Evolutionary conservation across 306 rosid genomes (phyloP).

Genomic region (Adenanthera pavonina): DNA sequence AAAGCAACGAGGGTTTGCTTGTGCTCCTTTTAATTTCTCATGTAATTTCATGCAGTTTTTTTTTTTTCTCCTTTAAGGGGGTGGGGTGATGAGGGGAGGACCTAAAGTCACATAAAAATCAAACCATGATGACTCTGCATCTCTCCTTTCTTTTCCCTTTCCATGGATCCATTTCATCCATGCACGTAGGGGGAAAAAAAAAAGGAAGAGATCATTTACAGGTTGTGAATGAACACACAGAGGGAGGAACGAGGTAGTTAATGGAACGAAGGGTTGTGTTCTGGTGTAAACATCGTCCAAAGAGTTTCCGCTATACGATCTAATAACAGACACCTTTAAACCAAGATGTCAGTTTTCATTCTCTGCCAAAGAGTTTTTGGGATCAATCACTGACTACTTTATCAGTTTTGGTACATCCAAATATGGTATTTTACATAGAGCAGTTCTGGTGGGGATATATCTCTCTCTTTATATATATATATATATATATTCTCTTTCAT

Average conservation of each 20-base stretch:
- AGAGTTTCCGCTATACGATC: not conserved
- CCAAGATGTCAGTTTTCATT: not conserved
- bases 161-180: conserved; percentile 30
- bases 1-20: not conserved
- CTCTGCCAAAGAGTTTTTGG: not conserved
- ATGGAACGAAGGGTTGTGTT: not conserved
- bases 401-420: too few species aligned
- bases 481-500: not conserved
- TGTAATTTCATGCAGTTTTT: not conserved
- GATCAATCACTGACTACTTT: not conserved
- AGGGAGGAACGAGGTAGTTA: not conserved
- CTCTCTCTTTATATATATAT: not conserved
- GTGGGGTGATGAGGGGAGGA: too few species aligned
- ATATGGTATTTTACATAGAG: not conserved
- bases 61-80: not conserved
- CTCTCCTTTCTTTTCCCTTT: conserved; percentile 13
- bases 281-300: not conserved
- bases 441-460: not conserved
- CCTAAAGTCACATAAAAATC: conserved; percentile 7
- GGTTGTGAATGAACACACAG: not conserved
- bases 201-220: conserved; percentile 7
- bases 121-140: not conserved
- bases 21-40: conserved; percentile 4
- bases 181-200: not conserved
- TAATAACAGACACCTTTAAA: not conserved